A percentile compares a stretch with the other conserved stretches of the same genome.
These are phyloP conservation scores for Candida silvicultrix DNA, from an alignment of 805 yeast genomes.

Conservation along the genomic window DNA sequence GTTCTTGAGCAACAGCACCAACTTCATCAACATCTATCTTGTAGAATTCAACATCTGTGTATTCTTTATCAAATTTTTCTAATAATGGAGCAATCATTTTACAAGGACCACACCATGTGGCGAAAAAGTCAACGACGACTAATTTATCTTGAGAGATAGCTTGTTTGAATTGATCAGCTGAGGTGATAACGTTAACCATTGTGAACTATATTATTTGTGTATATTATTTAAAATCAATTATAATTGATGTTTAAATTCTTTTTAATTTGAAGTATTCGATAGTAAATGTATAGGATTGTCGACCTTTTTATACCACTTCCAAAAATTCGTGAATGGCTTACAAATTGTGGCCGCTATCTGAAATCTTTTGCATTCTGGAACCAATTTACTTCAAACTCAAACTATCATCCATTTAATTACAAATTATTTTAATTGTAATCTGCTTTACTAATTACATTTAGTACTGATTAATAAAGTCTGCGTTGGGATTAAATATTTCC, in stretches of 20 bases:
- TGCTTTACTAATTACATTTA: no score
- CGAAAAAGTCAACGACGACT: constrained; percentile 92
- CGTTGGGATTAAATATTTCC: no score
- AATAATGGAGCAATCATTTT: constrained; percentile 93
- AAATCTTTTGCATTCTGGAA: neutral
- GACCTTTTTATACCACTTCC: neutral
- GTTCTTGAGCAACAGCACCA: constrained; percentile 64
- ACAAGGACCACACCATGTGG: constrained; percentile 99
- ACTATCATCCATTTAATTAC: no score
- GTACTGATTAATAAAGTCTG: no score
- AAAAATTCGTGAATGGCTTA: neutral
- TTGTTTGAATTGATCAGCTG: constrained; percentile 57
- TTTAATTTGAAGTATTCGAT: no score
- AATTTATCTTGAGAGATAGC: constrained; percentile 60
- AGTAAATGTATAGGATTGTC: neutral
- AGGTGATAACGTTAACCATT: constrained; percentile 50
- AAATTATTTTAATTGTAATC: no score
- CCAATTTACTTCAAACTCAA: neutral
- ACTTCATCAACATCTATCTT: constrained; percentile 91
- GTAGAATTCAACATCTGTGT: constrained; percentile 66
- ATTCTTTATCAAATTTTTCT: constrained; percentile 66
- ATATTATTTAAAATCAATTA: neutral
- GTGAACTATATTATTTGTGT: constrained; percentile 3
- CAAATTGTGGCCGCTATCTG: constrained; percentile 1
- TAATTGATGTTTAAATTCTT: neutral